A percentile compares a stretch with the other conserved stretches of the same genome.
Evolutionary conservation across 2,329 filamentous ascomycete species (phyloP).

Genomic region (Coniochaeta hoffmannii): DNA sequence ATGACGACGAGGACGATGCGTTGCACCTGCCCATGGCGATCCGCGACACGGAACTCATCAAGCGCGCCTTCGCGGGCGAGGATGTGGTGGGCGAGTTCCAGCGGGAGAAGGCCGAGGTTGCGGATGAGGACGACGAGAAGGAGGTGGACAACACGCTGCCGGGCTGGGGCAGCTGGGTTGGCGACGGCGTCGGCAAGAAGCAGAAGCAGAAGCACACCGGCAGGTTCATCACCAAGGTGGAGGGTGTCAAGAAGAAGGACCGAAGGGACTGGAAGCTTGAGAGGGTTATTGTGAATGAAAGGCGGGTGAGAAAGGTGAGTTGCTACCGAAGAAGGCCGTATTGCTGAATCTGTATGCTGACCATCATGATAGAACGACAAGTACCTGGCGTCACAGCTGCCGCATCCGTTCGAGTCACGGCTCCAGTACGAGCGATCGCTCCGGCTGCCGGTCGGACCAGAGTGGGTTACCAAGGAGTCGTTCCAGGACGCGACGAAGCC

Average conservation of each 20-base stretch:
- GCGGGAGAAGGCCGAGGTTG: conserved; percentile 66
- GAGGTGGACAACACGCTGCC: conserved; percentile 77
- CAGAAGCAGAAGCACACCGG: conserved; percentile 57
- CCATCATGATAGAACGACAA: conserved; percentile 58
- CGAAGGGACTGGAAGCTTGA: conserved; percentile 78
- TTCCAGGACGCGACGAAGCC: conserved; percentile 89
- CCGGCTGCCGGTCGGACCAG: conserved; percentile 78
- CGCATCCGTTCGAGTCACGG: conserved; percentile 81
- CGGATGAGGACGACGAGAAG: conserved; percentile 75
- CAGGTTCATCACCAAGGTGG: conserved; percentile 56
- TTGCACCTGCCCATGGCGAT: conserved; percentile 49
- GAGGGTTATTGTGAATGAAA: conserved; percentile 88
- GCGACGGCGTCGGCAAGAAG: conserved; percentile 68
- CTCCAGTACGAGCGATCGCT: conserved; percentile 88
- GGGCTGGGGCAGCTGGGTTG: conserved; percentile 91
- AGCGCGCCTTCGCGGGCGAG: conserved; percentile 79
- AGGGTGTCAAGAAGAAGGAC: conserved; percentile 68
- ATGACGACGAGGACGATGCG: conserved; percentile 40
- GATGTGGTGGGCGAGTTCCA: conserved; percentile 77
- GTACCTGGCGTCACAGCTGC: conserved; percentile 76
- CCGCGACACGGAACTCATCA: conserved; percentile 61
- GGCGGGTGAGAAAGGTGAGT: conserved; percentile 73
- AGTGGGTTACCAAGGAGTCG: conserved; percentile 95
- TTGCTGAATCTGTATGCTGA: not conserved
- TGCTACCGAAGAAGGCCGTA: conserved; percentile 10